These are phyloP conservation scores for Capsicum chinense DNA, from an alignment of 257 asterid species.

Conservation along the genomic window DNA sequence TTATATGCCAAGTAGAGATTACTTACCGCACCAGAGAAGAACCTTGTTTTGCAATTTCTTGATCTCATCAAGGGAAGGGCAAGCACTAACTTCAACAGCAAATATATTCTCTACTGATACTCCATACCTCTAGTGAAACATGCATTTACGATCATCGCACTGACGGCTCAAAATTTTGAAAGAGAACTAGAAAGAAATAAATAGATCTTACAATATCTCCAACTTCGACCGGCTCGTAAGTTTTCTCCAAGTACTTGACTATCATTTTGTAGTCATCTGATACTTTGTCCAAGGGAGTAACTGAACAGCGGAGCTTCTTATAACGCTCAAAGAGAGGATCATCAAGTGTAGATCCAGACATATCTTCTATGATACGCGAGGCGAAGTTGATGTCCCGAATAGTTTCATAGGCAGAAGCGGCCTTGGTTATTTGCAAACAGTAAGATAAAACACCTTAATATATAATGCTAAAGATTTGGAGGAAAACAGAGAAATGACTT, in stretches of 20 bases:
- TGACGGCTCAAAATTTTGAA: not conserved
- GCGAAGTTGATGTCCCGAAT: slow-evolving; percentile 75
- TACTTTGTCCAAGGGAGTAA: slow-evolving; percentile 55
- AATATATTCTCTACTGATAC: slow-evolving; percentile 63
- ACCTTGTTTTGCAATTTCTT: slow-evolving; percentile 67
- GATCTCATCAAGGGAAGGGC: slow-evolving; percentile 72
- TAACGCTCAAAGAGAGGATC: slow-evolving; percentile 83
- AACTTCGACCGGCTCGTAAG: slow-evolving; percentile 74
- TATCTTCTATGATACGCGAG: slow-evolving; percentile 74
- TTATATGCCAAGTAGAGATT: not conserved
- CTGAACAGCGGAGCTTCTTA: slow-evolving; percentile 66
- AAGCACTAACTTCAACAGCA: slow-evolving; percentile 64
- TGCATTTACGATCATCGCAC: not conserved
- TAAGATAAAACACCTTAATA: not conserved
- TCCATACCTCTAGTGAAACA: slow-evolving; percentile 64
- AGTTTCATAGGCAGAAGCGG: slow-evolving; percentile 73
- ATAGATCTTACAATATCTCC: slow-evolving; percentile 72
- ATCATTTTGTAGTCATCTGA: slow-evolving; percentile 78
- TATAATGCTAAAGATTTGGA: not conserved
- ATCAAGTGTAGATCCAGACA: slow-evolving; percentile 68
- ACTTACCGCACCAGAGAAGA: slow-evolving; percentile 90
- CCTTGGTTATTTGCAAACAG: slow-evolving; percentile 43
- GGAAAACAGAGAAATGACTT: not conserved
- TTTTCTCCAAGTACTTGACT: slow-evolving; percentile 66
- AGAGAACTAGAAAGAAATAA: not conserved